A percentile compares a stretch with the other conserved stretches of the same genome.
phyloP scores from a whole-genome alignment of 2,329 filamentous ascomycete species.

The Sodiomyces alkalinus region DNA sequence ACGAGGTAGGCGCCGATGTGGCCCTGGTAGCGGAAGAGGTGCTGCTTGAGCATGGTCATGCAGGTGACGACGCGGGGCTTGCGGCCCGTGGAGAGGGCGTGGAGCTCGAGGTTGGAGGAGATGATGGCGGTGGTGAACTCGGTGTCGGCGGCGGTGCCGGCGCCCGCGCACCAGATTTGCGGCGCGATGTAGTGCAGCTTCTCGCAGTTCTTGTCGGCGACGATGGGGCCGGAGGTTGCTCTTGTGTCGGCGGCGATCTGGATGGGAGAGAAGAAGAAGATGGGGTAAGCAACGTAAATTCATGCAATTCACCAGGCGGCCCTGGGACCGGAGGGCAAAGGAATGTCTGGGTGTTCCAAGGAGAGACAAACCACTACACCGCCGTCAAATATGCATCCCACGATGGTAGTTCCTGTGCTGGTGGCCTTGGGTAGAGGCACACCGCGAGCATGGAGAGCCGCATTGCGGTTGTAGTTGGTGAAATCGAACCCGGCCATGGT shows the following conservation, averaged over 20 bases:
- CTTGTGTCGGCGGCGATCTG: constrained; percentile 95
- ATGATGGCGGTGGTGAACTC: constrained; percentile 98
- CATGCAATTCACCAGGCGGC: no score
- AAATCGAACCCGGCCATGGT: constrained; percentile 97
- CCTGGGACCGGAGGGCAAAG: not conserved
- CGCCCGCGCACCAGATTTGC: constrained; percentile 98
- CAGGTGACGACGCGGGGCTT: constrained; percentile 95
- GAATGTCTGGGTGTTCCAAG: not conserved
- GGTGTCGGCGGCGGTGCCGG: constrained; percentile 93
- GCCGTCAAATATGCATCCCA: constrained; percentile 90
- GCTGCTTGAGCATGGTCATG: constrained; percentile 99
- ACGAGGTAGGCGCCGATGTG: constrained; percentile 97
- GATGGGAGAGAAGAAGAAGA: no score
- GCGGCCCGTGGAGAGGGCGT: constrained; percentile 89
- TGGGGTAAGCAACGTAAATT: no score
- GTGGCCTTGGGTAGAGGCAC: constrained; percentile 94
- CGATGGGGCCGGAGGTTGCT: constrained; percentile 93
- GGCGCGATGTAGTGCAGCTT: constrained; percentile 98
- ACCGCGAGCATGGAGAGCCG: constrained; percentile 83
- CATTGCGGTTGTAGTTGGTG: constrained; percentile 99
- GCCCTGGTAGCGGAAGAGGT: constrained; percentile 96
- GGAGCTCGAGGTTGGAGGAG: constrained; percentile 95
- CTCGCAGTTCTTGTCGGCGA: constrained; percentile 99
- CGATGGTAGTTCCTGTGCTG: constrained; percentile 96
- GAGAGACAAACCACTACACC: constrained; percentile 66